Evolutionary conservation across 371 early-diverging fungal species (phyloP), one percentile per base, ranked within the genome.

Genomic region (Mucor indicus): DNA sequence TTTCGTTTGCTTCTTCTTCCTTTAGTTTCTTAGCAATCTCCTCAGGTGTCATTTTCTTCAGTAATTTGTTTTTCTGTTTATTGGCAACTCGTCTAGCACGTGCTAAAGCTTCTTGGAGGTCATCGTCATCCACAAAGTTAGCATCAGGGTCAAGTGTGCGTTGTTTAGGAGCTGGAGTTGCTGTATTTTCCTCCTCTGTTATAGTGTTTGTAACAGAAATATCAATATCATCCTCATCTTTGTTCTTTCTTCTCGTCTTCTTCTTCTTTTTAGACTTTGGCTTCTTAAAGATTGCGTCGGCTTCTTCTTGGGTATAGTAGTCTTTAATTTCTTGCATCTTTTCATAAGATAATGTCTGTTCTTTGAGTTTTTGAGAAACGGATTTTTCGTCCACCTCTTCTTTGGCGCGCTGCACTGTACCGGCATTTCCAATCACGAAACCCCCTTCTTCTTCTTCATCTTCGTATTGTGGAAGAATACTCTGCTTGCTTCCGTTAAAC

Each of bases 101-200:
- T 0, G 93, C 82, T 22, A 96, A 66, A 1, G 93, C 89, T 30
- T 67, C 67, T 50, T 95, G 95, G 27, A 96, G 66, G 46, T 96
- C 97, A 50, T 95, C 95, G 61, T 96, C 97, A 53, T 96, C 97
- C 12, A 94, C 93, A 74, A 89, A 88, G 55, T 88, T 93, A 25
- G 81, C 66, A 41, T 84, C 81, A 9, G 46, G 44, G 24, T 60
- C 60, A 4, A 50, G 17, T 2, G 46, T 55, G 22, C 55, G 55
- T 22, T 33, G 16, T 46, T 36, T 50, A 11, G 44, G 35, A 8
- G 23, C 29, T 4, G 41, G n/a, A 12, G 27, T 10, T 19, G 38
- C 7, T 47, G 43, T 36, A 19, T 50, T 29, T 4, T 51, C 5
- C 6, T 33, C 15, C 11, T 27, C 29, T 27, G 11, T 11, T 27